Evolutionary conservation across 345 rosid genomes (phyloP).

Genomic region (Salix udensis): DNA sequence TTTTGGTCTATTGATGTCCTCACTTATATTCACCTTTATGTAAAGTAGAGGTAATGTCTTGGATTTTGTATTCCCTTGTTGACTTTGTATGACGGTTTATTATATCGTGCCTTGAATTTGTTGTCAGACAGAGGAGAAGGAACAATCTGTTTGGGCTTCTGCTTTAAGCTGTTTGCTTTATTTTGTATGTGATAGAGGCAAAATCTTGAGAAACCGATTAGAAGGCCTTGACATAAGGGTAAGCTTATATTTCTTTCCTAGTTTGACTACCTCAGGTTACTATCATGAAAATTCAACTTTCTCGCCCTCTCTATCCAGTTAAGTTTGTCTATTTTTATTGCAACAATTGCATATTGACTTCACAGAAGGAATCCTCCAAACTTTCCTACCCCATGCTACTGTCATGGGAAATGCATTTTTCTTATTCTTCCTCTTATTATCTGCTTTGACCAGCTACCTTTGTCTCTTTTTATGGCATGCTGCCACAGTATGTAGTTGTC

Average conservation of each 20-base stretch:
- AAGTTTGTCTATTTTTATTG: not conserved
- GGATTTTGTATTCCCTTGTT: not conserved
- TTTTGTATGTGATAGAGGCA: slow-evolving; percentile 89
- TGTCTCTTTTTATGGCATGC: not conserved
- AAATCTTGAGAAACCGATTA: slow-evolving; percentile 66
- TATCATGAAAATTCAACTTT: not conserved
- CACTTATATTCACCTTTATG: slow-evolving; percentile 11
- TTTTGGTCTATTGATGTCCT: not conserved
- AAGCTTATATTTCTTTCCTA: slow-evolving; percentile 27
- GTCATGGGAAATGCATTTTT: not conserved
- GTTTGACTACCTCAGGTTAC: not conserved
- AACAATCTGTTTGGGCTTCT: slow-evolving; percentile 96
- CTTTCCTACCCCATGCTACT: not conserved
- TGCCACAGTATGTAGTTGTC: not conserved
- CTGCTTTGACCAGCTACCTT: not conserved
- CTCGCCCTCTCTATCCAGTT: not conserved
- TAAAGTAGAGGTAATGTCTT: not conserved
- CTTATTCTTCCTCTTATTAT: not conserved
- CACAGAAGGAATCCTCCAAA: not conserved
- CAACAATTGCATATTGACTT: not conserved
- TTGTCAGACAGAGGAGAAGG: slow-evolving; percentile 72
- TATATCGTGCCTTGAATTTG: not conserved
- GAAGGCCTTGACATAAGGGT: slow-evolving; percentile 99
- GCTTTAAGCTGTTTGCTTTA: slow-evolving; percentile 93
- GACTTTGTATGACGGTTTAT: not conserved